These are phyloP conservation scores for Mycosphaerella sp. DNA, from an alignment of 2,329 filamentous ascomycete species.

Conservation along the genomic window DNA sequence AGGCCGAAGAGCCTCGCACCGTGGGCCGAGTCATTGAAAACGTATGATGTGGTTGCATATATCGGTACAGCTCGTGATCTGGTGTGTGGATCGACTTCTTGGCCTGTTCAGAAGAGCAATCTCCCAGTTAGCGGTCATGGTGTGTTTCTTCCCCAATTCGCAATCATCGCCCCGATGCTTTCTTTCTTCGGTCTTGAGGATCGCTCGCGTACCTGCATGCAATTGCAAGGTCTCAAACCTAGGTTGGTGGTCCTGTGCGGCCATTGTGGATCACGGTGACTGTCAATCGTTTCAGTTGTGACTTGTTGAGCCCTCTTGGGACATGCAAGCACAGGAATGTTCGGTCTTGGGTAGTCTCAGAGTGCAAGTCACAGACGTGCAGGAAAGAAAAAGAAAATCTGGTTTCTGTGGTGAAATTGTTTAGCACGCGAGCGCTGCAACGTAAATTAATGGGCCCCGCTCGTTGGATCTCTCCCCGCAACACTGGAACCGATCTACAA, in stretches of 20 bases:
- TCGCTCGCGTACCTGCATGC: slow-evolving; percentile 39
- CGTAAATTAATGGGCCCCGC: background rate
- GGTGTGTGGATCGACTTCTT: slow-evolving; percentile 71
- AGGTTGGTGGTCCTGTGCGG: slow-evolving; percentile 36
- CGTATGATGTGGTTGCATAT: slow-evolving; percentile 85
- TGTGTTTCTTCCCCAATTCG: too few relatives aligned
- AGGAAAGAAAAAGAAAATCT: background rate
- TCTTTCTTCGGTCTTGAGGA: background rate
- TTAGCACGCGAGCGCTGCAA: background rate
- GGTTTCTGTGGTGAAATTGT: slow-evolving; percentile 5
- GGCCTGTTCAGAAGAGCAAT: slow-evolving; percentile 45
- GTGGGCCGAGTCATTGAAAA: slow-evolving; percentile 94
- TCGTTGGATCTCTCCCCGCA: slow-evolving; percentile 2
- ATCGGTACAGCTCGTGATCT: slow-evolving; percentile 91
- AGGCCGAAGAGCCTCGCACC: slow-evolving; percentile 92
- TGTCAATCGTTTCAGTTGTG: slow-evolving; percentile 24
- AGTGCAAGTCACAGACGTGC: background rate
- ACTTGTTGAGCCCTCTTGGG: slow-evolving; percentile 10
- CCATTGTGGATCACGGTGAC: slow-evolving; percentile 24
- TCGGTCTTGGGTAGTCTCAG: too few relatives aligned
- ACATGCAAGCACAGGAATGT: slow-evolving; percentile 1
- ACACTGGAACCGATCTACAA: slow-evolving; percentile 2
- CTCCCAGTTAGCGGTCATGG: background rate
- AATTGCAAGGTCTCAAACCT: slow-evolving; percentile 48
- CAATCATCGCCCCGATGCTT: too few relatives aligned